phyloP scores from a whole-genome alignment of 2,329 filamentous ascomycete species.

The Epichloe uncinata region DNA sequence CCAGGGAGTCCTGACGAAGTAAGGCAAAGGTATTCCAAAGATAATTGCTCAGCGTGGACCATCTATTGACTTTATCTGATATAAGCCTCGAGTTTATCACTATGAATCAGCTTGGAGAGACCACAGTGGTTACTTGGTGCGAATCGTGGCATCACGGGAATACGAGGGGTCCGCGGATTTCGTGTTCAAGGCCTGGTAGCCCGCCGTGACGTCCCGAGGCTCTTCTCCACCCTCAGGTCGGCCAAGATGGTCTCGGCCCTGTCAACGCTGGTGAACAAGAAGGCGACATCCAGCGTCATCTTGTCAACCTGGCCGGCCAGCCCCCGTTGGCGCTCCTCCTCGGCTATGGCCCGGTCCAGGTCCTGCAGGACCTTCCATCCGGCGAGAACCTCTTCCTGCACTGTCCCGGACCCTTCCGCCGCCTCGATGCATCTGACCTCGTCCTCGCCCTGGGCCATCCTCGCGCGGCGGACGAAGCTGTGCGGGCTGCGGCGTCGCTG shows the following conservation, averaged over 20 bases:
- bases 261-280: constrained; percentile 35
- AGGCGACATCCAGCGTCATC: constrained; percentile 14
- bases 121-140: not conserved
- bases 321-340: constrained; percentile 23
- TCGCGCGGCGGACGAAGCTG: constrained; percentile 39
- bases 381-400: constrained; percentile 15
- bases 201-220: constrained; percentile 12
- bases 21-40: too few relatives aligned
- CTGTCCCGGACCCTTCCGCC: constrained; percentile 14
- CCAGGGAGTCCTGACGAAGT: too few relatives aligned
- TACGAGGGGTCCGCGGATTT: constrained; percentile 3
- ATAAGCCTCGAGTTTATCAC: too few relatives aligned
- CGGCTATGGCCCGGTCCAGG: constrained; percentile 15
- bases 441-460: constrained; percentile 44
- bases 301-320: constrained; percentile 23
- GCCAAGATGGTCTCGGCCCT: constrained; percentile 31
- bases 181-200: constrained; percentile 4
- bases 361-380: constrained; percentile 21
- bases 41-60: too few relatives aligned
- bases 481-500: constrained; percentile 39
- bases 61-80: too few relatives aligned
- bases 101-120: too few relatives aligned
- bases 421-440: constrained; percentile 26
- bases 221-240: constrained; percentile 31
- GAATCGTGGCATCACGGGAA: not conserved